Evolutionary conservation across 495 filamentous ascomycete genomes (phyloP).

Genomic region (Aeminium ludgeri): DNA sequence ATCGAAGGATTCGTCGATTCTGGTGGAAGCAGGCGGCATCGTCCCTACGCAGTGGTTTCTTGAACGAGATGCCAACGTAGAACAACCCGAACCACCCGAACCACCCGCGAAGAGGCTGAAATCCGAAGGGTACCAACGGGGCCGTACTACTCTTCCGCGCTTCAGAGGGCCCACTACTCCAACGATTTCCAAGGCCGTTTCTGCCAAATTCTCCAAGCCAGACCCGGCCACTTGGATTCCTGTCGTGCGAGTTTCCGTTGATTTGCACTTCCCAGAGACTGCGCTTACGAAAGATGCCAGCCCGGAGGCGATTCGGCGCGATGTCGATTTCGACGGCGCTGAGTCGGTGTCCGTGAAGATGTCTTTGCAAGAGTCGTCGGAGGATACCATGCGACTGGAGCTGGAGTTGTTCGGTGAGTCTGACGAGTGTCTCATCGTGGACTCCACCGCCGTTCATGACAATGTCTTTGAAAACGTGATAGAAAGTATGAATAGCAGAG

Average conservation of each 20-base stretch:
- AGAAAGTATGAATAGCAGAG: no score
- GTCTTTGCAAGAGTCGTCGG: neutral
- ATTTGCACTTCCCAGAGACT: slow-evolving; percentile 10
- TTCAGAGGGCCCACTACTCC: no score
- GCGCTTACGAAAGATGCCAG: neutral
- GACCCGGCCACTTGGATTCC: slow-evolving; percentile 1
- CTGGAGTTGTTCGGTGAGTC: no score
- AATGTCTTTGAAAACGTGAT: no score
- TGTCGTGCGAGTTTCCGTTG: slow-evolving; percentile 7
- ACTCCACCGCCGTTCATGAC: no score
- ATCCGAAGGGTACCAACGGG: no score
- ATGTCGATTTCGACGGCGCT: slow-evolving; percentile 10
- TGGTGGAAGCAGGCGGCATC: slow-evolving; percentile 14
- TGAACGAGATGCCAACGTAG: neutral
- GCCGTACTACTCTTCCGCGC: no score
- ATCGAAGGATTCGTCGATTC: slow-evolving; percentile 5
- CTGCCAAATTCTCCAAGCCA: neutral
- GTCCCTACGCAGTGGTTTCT: slow-evolving; percentile 11
- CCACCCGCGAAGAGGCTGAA: slow-evolving; percentile 7
- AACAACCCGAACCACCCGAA: no score
- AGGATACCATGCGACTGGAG: no score
- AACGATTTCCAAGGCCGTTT: neutral
- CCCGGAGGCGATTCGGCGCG: neutral
- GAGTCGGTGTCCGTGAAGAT: neutral
- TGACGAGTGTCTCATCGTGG: no score